Evolutionary conservation across 805 yeast genomes (phyloP).

Genomic region (Brettanomyces bruxellensis): DNA sequence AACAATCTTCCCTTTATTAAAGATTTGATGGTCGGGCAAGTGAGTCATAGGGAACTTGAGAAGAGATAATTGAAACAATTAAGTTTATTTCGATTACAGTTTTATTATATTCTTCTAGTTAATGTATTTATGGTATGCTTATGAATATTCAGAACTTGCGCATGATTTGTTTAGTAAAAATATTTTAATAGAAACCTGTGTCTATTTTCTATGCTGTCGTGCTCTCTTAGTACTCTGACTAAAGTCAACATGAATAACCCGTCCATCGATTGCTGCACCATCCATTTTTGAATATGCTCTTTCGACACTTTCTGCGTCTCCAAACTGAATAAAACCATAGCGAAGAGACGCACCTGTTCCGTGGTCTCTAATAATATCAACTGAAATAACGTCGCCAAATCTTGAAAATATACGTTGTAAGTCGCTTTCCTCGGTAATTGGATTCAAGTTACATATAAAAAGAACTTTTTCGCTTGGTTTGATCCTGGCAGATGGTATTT

Average conservation of each 20-base stretch:
- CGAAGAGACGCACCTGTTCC: constrained; percentile 40
- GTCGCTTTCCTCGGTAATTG: constrained; percentile 51
- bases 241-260: constrained; percentile 58
- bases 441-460: constrained; percentile 56
- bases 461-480: constrained; percentile 54
- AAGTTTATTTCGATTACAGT: no score
- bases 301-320: constrained; percentile 41
- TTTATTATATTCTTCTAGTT: neutral
- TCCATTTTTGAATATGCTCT: constrained; percentile 56
- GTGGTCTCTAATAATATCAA: constrained; percentile 43
- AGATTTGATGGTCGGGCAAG: constrained; percentile 52
- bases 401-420: constrained; percentile 47
- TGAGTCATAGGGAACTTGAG: constrained; percentile 17
- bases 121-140: neutral
- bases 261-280: constrained; percentile 53
- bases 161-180: no score
- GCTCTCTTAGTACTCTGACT: constrained; percentile 40
- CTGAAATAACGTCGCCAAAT: constrained; percentile 45
- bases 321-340: constrained; percentile 59
- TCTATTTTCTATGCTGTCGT: no score
- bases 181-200: no score
- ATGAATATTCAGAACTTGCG: neutral
- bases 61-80: neutral
- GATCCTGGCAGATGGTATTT: constrained; percentile 46
- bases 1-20: constrained; percentile 60